Conservation (phyloP, 2,329 filamentous ascomycete species). For the Gnomoniopsis smithogilvyi region DNA sequence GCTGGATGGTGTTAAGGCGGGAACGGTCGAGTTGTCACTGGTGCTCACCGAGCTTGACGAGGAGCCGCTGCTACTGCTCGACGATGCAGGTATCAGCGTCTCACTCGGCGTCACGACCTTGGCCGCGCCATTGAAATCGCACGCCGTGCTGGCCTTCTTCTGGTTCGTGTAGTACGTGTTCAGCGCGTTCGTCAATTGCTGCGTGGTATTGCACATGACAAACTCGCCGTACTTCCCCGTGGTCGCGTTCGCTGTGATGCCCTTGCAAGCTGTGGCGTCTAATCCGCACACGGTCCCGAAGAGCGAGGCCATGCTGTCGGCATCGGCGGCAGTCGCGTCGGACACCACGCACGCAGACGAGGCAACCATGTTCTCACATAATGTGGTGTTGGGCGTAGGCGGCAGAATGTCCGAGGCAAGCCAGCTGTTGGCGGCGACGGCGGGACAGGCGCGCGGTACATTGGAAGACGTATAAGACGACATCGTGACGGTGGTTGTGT, state of each 20-base stretch:
- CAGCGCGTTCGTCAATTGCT: slow-evolving; percentile 71
- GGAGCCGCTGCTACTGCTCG: slow-evolving; percentile 1
- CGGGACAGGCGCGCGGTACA: slow-evolving; percentile 70
- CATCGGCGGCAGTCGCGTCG: slow-evolving; percentile 46
- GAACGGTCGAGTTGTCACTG: background rate
- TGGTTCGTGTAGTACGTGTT: slow-evolving; percentile 68
- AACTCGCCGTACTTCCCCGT: slow-evolving; percentile 71
- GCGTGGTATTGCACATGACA: slow-evolving; percentile 67
- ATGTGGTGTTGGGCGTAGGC: slow-evolving; percentile 70
- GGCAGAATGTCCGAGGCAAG: slow-evolving; percentile 68
- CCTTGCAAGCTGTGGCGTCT: slow-evolving; percentile 54
- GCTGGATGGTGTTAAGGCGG: background rate
- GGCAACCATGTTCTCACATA: slow-evolving; percentile 83
- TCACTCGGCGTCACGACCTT: slow-evolving; percentile 19
- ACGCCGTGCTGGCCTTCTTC: slow-evolving; percentile 54
- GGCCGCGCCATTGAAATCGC: slow-evolving; percentile 69
- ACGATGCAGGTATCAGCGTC: background rate
- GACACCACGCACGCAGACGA: slow-evolving; percentile 66
- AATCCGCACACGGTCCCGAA: slow-evolving; percentile 73
- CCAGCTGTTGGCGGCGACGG: slow-evolving; percentile 58
- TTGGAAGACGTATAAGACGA: slow-evolving; percentile 69
- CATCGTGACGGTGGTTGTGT: slow-evolving; percentile 62
- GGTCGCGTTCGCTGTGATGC: slow-evolving; percentile 65
- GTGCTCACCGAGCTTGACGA: slow-evolving; percentile 8
- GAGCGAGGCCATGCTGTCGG: slow-evolving; percentile 59